Evolutionary conservation across 2,329 filamentous ascomycete genomes (phyloP).

Genomic region (Peltaster fructicola): DNA sequence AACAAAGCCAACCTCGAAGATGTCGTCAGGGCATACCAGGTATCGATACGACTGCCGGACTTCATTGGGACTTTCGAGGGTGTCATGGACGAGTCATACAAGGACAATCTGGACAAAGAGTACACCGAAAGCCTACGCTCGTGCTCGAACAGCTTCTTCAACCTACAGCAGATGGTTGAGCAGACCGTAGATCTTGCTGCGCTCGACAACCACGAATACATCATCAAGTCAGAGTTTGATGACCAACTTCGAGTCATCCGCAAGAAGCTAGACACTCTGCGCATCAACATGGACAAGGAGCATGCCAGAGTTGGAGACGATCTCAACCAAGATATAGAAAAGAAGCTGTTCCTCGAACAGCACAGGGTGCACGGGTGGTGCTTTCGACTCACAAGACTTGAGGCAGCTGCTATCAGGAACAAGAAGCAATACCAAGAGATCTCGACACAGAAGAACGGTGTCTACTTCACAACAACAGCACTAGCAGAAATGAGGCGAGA

Average conservation of each 20-base stretch:
- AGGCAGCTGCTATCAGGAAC: slow-evolving; percentile 84
- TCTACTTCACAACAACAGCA: slow-evolving; percentile 84
- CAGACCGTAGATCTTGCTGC: slow-evolving; percentile 93
- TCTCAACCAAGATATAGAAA: slow-evolving; percentile 81
- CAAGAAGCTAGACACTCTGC: slow-evolving; percentile 74
- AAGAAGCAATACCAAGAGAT: slow-evolving; percentile 83
- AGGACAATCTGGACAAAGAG: slow-evolving; percentile 64
- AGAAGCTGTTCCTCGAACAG: slow-evolving; percentile 95
- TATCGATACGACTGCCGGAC: slow-evolving; percentile 75
- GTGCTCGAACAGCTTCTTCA: slow-evolving; percentile 60
- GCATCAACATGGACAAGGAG: slow-evolving; percentile 66
- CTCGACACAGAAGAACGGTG: slow-evolving; percentile 96
- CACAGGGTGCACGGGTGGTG: slow-evolving; percentile 95
- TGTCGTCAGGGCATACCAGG: slow-evolving; percentile 88
- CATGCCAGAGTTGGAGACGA: slow-evolving; percentile 62
- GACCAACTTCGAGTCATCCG: slow-evolving; percentile 74
- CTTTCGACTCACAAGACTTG: slow-evolving; percentile 76
- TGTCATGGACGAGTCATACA: slow-evolving; percentile 90
- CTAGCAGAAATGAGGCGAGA: slow-evolving; percentile 70
- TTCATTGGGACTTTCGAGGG: slow-evolving; percentile 79
- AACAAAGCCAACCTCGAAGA: slow-evolving; percentile 85
- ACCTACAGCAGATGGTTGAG: slow-evolving; percentile 94
- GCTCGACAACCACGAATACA: slow-evolving; percentile 91
- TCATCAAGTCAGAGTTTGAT: slow-evolving; percentile 97
- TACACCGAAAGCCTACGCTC: slow-evolving; percentile 69